Percentiles rank a stretch among this genome's conserved stretches.
phyloP scores from a whole-genome alignment of 2,329 filamentous ascomycete species.

The Penicillium sp. region DNA sequence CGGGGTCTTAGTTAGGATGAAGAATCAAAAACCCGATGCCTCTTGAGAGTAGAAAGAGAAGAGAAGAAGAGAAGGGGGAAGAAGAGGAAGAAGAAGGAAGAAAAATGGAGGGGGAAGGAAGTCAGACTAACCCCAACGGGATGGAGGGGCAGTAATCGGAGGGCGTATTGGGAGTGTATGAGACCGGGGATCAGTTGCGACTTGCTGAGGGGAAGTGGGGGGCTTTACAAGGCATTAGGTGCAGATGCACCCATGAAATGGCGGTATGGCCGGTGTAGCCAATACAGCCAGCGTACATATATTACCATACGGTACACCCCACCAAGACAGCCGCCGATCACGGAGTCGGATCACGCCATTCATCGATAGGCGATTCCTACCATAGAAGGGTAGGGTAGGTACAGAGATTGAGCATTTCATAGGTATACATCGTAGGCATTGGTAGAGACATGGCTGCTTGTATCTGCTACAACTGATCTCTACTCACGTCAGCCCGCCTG shows the following conservation, averaged over 20 bases:
- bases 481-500: neutral
- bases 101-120: conserved; percentile 31
- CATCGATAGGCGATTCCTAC: neutral
- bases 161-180: neutral
- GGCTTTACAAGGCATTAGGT: too few species aligned
- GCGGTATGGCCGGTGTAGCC: neutral
- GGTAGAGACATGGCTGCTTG: too few species aligned
- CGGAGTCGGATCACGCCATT: conserved; percentile 24
- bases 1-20: conserved; percentile 19
- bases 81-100: conserved; percentile 24
- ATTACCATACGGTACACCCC: neutral
- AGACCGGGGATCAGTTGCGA: conserved; percentile 1
- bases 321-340: conserved; percentile 6
- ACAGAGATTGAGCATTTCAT: too few species aligned
- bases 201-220: neutral
- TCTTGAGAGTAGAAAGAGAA: conserved; percentile 17
- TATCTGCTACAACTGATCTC: too few species aligned
- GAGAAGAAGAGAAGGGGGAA: conserved; percentile 19
- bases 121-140: conserved; percentile 27
- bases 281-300: neutral
- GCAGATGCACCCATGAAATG: too few species aligned
- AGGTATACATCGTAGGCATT: too few species aligned
- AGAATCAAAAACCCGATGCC: conserved; percentile 30
- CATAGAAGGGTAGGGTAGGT: too few species aligned
- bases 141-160: conserved; percentile 18